Base-by-base conservation (phyloP, 2,329 filamentous ascomycete species). In the Fusarium torreyae region DNA sequence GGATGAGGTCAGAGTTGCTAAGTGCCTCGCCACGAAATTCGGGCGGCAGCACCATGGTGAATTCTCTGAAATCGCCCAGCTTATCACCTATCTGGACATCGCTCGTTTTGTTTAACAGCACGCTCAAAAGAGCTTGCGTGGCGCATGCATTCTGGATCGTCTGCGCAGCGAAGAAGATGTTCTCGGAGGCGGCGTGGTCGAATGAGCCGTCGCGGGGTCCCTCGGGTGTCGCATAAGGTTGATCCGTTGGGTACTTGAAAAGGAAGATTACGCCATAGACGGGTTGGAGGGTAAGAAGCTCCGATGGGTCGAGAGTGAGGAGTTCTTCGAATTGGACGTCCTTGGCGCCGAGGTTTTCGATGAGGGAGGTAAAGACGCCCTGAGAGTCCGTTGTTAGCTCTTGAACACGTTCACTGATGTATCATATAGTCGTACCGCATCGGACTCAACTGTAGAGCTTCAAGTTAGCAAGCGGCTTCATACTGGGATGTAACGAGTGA, bases 141-240 rank as follows among this genome's bases (percentile, higher is more conserved):
- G 94, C 96, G 82, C 96, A 99, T 9, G 96, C 96, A 81, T 99
- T 99, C 81, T 98, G 95, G 78, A 99, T 99, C 6, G 95, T 98
- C 83, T 99, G 96, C 31, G 91, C 90, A 6, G 96, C 96, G 81
- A 99, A 99, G 86, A 97, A 99, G 74, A 97, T 86, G 66, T 87
- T 86, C 67, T 94, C 90, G 18, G 92, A 85, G 15, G 94, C 93
- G 17, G 85, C 86, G 72, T 89, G 84, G 82, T 98, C 94, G 80
- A 93, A 97, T 34, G 83, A 85, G 65, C 96, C 96, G 79, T 98
- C 94, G 69, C 89, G 87, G 0, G 94, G 94, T 44, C 87, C 87
- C 58, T 88, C 85, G 42, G 86, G 82, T 65, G 80, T 80, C 38
- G 83, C 88, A 83, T 85, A 91, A 74, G 84, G 87, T 64, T 81